These are phyloP conservation scores for Diutina sp. DNA, from an alignment of 1,139 yeast genomes.

Conservation along the genomic window DNA sequence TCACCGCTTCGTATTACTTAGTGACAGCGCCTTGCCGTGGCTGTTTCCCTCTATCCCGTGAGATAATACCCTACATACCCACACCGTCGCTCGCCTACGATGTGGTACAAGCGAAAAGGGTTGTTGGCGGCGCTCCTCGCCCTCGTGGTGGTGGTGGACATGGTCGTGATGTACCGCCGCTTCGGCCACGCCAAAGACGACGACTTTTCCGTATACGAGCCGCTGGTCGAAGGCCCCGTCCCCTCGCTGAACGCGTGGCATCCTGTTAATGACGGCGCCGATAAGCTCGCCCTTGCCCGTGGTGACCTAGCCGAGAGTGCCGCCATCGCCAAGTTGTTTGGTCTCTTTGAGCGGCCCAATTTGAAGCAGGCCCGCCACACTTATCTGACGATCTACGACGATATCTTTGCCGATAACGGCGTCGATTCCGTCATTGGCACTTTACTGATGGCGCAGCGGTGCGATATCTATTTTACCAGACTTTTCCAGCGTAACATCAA, in stretches of 20 bases:
- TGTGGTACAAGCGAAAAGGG: background rate
- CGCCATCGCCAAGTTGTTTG: background rate
- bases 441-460: background rate
- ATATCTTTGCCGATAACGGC: background rate
- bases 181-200: background rate
- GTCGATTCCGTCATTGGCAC: background rate
- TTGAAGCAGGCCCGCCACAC: background rate
- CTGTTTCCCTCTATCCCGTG: background rate
- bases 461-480: background rate
- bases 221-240: background rate
- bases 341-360: background rate
- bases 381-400: background rate
- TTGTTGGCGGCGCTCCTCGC: background rate
- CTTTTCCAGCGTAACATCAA: background rate
- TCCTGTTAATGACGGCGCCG: background rate
- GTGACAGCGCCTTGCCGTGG: background rate
- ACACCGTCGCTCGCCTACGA: background rate
- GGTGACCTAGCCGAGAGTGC: background rate
- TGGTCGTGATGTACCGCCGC: background rate
- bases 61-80: no score
- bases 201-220: background rate
- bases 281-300: background rate
- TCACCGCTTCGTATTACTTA: no score
- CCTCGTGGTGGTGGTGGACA: background rate
- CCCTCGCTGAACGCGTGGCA: background rate